These are phyloP conservation scores for Saccharomyces hybrid DNA, from an alignment of 1,139 yeast genomes.

Conservation along the genomic window DNA sequence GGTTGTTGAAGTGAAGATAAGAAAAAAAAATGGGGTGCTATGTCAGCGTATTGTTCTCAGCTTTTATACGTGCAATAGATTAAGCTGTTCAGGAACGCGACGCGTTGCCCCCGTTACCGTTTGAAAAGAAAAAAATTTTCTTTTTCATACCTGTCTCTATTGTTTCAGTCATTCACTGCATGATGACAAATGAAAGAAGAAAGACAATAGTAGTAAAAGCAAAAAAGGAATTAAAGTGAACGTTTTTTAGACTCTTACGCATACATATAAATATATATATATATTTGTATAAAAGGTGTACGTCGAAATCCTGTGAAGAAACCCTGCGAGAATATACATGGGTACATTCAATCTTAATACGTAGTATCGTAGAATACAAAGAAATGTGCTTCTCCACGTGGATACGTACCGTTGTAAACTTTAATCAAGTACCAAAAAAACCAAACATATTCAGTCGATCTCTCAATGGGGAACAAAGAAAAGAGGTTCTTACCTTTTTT, in stretches of 20 bases:
- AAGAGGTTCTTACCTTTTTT: background rate
- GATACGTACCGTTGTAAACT: background rate
- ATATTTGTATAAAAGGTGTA: background rate
- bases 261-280: background rate
- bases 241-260: background rate
- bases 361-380: background rate
- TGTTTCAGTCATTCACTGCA: background rate
- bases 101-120: background rate
- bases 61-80: background rate
- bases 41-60: background rate
- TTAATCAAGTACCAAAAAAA: slow-evolving; percentile 21
- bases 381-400: background rate
- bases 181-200: background rate
- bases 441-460: slow-evolving; percentile 30
- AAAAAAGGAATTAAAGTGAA: background rate
- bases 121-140: background rate
- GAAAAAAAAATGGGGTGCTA: background rate
- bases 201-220: background rate
- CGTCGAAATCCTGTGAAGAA: background rate
- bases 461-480: background rate
- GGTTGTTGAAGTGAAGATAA: too few species aligned
- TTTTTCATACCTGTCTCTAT: background rate
- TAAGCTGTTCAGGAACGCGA: background rate
- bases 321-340: background rate
- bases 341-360: background rate